Evolutionary conservation across 805 yeast genomes (phyloP), one percentile per base, ranked within the genome.

Genomic region (Pichia occidentalis): DNA sequence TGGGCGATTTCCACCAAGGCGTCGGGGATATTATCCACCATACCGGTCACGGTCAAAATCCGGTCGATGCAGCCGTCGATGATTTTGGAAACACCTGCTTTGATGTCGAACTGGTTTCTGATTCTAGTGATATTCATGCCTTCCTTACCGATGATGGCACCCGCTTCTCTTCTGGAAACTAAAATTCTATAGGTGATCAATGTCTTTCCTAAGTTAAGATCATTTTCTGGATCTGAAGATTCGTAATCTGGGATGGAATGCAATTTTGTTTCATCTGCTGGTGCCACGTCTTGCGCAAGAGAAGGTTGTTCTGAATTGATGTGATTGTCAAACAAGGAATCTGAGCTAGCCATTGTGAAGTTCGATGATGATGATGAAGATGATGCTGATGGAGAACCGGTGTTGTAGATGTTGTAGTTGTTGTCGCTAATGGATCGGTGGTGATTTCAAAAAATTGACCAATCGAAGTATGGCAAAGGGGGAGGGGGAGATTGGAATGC

Each of bases 81-180:
- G 27, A 83, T 78, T 51, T 80, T 81, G 11, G 95, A 80, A 32
- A 87, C 85, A 13, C 94, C 95, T 4, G 95, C 95, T 55, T 81
- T 84, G 42, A 87, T 86, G 39, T 73, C 71, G 22, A 90, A 83
- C 42, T 73, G 73, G 34, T 75, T 85, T 47, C 95, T 70, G 32
- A 87, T 75, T 24, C 73, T 69, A 39, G 87, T 82, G 43, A 87
- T 86, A 39, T 80, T 80, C 34, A 71, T 67, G 32, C 96, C 96
- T 47, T 75, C 81, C 48, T 82, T 82, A 37, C 96, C 96, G 50
- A 87, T 87, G 45, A 87, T 75, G 44, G 86, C 83, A 13, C 95
- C 95, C 10, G 95, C 88, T 59, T 87, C 96, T 54, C 80, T 82
- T 39, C 87, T 74, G 2, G 92, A 77, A 14, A 87, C 82, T 21